Evolutionary conservation across 371 early-diverging fungal species (phyloP).

Genomic region (Rhizopus delemar): DNA sequence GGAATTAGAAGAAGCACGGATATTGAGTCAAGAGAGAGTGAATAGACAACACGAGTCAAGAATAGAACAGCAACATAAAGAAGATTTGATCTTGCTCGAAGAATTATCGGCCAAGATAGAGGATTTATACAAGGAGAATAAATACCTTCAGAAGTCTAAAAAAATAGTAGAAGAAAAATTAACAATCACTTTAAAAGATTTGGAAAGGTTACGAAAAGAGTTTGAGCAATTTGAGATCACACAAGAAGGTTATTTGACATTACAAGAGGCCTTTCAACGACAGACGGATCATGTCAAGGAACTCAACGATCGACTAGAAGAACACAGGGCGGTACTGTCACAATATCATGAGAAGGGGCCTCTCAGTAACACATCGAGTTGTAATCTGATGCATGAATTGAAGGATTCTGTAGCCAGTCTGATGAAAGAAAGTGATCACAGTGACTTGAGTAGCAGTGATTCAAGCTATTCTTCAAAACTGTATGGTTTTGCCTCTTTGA

Average conservation of each 20-base stretch:
- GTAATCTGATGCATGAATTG: conserved; percentile 25
- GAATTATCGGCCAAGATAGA: conserved; percentile 38
- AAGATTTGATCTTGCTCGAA: conserved; percentile 23
- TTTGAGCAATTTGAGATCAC: conserved; percentile 35
- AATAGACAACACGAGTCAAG: conserved; percentile 15
- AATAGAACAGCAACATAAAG: conserved; percentile 22
- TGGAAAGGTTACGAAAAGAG: conserved; percentile 25
- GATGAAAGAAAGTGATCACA: conserved; percentile 5
- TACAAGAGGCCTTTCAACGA: conserved; percentile 32
- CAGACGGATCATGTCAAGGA: conserved; percentile 32
- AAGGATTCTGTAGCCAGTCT: conserved; percentile 9
- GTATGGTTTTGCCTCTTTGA: conserved; percentile 26
- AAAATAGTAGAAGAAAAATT: conserved; percentile 31
- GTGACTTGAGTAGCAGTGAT: neutral
- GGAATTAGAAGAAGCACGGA: conserved; percentile 29
- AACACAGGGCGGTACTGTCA: conserved; percentile 30
- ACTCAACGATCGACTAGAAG: conserved; percentile 37
- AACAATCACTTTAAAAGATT: conserved; percentile 17
- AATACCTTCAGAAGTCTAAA: conserved; percentile 34
- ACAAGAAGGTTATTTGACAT: conserved; percentile 21
- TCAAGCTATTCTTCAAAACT: conserved; percentile 3
- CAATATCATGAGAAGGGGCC: conserved; percentile 17
- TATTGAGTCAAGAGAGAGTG: conserved; percentile 12
- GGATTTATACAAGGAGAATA: conserved; percentile 47
- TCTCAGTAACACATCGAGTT: conserved; percentile 8